These are phyloP conservation scores for Microbotryum scabiosae DNA, from an alignment of 1,284 basidiomycete genomes.

Conservation along the genomic window DNA sequence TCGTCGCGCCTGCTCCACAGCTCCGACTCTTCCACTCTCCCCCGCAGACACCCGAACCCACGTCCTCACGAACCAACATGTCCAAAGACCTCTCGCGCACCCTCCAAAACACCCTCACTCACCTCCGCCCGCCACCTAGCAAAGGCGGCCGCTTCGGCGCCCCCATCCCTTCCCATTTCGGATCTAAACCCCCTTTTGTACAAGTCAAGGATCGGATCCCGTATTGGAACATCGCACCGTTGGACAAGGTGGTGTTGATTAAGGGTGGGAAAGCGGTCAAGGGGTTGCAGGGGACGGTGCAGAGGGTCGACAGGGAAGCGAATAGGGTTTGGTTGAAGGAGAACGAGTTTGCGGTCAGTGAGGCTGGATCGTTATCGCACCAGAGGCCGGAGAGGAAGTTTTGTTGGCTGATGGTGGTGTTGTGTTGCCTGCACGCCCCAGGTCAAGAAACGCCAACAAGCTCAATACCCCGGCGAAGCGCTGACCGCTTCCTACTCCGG, in stretches of 20 bases:
- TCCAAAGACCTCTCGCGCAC: slow-evolving; percentile 10
- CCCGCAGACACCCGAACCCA: no score
- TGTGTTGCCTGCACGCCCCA: background rate
- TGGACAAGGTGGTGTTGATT: slow-evolving; percentile 39
- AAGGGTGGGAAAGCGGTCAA: slow-evolving; percentile 37
- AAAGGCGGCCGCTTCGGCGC: slow-evolving; percentile 36
- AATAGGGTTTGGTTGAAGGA: slow-evolving; percentile 41
- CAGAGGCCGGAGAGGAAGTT: no score
- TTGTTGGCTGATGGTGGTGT: background rate
- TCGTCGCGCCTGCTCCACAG: no score
- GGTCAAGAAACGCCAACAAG: slow-evolving; percentile 27
- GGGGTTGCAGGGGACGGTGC: slow-evolving; percentile 34
- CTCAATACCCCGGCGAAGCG: slow-evolving; percentile 25
- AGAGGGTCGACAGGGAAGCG: slow-evolving; percentile 40
- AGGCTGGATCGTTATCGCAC: no score
- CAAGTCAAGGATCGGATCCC: slow-evolving; percentile 41
- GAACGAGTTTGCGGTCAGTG: slow-evolving; percentile 26
- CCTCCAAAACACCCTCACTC: slow-evolving; percentile 38
- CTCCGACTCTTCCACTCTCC: no score
- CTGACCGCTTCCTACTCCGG: slow-evolving; percentile 6
- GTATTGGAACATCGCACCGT: slow-evolving; percentile 42
- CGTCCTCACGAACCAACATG: no score
- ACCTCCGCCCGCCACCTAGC: slow-evolving; percentile 36
- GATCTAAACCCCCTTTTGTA: slow-evolving; percentile 37
- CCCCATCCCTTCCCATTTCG: slow-evolving; percentile 37